Percentiles rank a stretch among this genome's conserved stretches.
Evolutionary conservation across 345 rosid genomes (phyloP).

Genomic region (Hirschfeldia incana): DNA sequence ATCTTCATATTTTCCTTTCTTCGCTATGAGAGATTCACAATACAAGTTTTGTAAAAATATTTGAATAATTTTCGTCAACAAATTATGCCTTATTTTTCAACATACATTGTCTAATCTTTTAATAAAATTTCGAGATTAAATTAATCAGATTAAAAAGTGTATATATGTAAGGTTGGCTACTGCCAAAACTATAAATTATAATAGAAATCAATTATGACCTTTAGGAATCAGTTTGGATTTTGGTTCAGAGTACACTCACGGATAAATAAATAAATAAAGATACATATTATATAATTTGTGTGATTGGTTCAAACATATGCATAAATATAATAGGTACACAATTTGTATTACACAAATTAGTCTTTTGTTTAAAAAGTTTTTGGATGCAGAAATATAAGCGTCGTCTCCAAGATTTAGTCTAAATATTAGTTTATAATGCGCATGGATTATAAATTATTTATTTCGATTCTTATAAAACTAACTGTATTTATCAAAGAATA

Average conservation of each 20-base stretch:
- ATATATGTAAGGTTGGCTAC: not conserved
- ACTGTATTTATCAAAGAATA: not conserved
- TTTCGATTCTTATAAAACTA: not conserved
- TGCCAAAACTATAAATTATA: not conserved
- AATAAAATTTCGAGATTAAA: not conserved
- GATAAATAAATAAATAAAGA: not conserved
- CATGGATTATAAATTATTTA: not conserved
- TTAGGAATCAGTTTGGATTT: not conserved
- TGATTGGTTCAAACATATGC: not conserved
- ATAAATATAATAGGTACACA: not conserved
- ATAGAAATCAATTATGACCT: not conserved
- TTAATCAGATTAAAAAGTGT: not conserved
- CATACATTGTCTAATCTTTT: not conserved
- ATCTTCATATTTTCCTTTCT: slow-evolving; percentile 4
- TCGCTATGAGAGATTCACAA: slow-evolving; percentile 31
- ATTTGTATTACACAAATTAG: not conserved
- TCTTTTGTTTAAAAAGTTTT: not conserved
- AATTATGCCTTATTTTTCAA: not conserved
- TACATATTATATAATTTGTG: not conserved
- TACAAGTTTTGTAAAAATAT: not conserved
- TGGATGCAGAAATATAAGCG: not conserved
- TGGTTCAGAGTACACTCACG: not conserved
- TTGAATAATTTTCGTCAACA: not conserved
- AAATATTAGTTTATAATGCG: not conserved
- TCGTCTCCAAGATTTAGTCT: not conserved